A percentile compares a stretch with the other conserved stretches of the same genome.
Conservation (phyloP, 306 rosid species). For the Begonia loranthoides region DNA sequence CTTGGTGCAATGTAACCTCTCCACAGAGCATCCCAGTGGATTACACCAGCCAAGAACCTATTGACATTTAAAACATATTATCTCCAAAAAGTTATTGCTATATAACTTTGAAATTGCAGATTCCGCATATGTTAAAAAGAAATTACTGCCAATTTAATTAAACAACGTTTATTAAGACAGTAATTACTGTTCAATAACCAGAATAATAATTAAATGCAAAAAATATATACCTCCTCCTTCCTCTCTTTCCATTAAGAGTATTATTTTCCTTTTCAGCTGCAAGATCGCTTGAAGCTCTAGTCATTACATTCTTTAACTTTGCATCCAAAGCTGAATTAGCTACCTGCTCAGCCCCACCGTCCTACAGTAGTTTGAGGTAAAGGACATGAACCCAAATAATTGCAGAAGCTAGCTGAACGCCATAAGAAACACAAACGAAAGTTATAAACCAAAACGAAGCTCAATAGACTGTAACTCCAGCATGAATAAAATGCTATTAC, state of each 20-base stretch:
- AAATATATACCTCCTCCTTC: constrained; percentile 45
- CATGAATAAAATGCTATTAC: constrained; percentile 60
- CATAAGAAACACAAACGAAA: constrained; percentile 68
- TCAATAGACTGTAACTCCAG: constrained; percentile 43
- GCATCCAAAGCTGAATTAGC: constrained; percentile 40
- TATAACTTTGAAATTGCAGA: too few relatives aligned
- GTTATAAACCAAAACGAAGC: constrained; percentile 68
- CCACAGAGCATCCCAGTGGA: too few relatives aligned
- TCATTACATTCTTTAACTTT: constrained; percentile 22
- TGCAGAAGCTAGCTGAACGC: constrained; percentile 99
- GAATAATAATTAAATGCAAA: background rate
- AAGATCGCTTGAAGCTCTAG: constrained; percentile 34
- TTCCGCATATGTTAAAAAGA: too few relatives aligned
- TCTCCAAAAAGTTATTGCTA: too few relatives aligned
- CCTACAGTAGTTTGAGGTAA: constrained; percentile 99
- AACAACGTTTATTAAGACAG: too few relatives aligned
- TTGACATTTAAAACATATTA: too few relatives aligned
- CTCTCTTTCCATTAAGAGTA: constrained; percentile 59
- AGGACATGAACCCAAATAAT: constrained; percentile 99
- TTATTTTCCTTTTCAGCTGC: constrained; percentile 43
- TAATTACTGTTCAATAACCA: too few relatives aligned
- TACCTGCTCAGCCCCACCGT: constrained; percentile 62
- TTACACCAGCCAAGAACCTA: too few relatives aligned
- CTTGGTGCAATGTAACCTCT: too few relatives aligned
- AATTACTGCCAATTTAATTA: too few relatives aligned